These are phyloP conservation scores for Dothideomycetes sp. DNA, from an alignment of 2,329 filamentous ascomycete genomes.

Conservation along the genomic window DNA sequence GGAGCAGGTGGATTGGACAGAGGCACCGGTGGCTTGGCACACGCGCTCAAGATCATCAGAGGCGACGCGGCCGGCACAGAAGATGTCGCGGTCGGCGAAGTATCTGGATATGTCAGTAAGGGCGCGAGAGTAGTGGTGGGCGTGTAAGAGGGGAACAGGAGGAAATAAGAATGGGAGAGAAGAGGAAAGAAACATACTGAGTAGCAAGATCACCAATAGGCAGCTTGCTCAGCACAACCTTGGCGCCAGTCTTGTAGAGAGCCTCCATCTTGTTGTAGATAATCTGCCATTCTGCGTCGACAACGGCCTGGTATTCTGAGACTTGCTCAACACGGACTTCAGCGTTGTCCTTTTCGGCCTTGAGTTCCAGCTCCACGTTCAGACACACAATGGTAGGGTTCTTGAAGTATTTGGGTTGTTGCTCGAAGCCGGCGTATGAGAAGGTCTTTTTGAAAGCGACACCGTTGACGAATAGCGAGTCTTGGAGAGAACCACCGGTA, in stretches of 20 bases:
- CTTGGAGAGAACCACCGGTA: conserved; percentile 87
- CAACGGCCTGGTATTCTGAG: conserved; percentile 97
- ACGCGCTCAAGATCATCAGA: conserved; percentile 92
- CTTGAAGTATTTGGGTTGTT: conserved; percentile 91
- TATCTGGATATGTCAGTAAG: conserved; percentile 35
- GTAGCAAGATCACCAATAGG: conserved; percentile 96
- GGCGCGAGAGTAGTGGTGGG: neutral
- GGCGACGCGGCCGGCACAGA: conserved; percentile 90
- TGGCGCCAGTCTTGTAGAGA: conserved; percentile 83
- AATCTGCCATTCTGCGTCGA: conserved; percentile 99
- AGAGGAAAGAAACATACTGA: conserved; percentile 41
- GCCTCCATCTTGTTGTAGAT: conserved; percentile 99
- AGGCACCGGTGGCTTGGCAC: conserved; percentile 85
- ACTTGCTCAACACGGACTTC: conserved; percentile 97
- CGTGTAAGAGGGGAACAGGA: too few relatives aligned
- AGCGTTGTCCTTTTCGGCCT: conserved; percentile 98
- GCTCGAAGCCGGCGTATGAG: conserved; percentile 96
- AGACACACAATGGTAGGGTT: conserved; percentile 94
- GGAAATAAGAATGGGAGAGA: neutral
- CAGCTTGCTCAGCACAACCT: conserved; percentile 93
- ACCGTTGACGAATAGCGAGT: conserved; percentile 93
- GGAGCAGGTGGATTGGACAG: conserved; percentile 89
- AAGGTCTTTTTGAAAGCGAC: conserved; percentile 99
- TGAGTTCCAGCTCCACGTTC: conserved; percentile 95
- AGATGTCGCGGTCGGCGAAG: conserved; percentile 95